Evolutionary conservation across 129 eudicot genomes (phyloP).

Genomic region (Calendula officinalis): DNA sequence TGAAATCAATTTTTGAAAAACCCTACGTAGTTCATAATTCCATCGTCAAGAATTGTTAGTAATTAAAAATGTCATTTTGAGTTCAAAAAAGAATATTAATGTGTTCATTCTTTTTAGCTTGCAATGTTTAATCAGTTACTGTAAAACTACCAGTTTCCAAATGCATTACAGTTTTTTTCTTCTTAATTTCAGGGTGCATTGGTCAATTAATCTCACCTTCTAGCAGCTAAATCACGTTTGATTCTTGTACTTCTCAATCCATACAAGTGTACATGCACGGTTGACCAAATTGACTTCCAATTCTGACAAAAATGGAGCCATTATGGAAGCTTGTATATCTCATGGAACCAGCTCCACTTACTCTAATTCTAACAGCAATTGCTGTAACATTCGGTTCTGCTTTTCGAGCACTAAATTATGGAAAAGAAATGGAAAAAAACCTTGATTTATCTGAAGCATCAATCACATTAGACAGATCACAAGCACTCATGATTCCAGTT

Average conservation of each 20-base stretch:
- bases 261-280: conserved; percentile 15
- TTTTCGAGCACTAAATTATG: conserved; percentile 71
- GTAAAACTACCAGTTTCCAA: background rate
- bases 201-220: conserved; percentile 12
- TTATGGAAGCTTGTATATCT: conserved; percentile 78
- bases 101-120: background rate
- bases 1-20: background rate
- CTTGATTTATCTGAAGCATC: conserved; percentile 86
- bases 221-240: conserved; percentile 14
- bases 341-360: conserved; percentile 86
- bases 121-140: too few species aligned
- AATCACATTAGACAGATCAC: conserved; percentile 86
- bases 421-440: conserved; percentile 93
- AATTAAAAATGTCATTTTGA: background rate
- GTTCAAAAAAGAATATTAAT: too few species aligned
- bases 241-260: conserved; percentile 16
- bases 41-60: conserved; percentile 1
- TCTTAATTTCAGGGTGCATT: conserved; percentile 22
- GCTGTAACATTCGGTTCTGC: conserved; percentile 84
- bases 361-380: conserved; percentile 82
- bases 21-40: background rate
- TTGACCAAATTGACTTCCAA: background rate
- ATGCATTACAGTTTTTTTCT: conserved; percentile 7
- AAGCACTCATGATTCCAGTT: conserved; percentile 92
- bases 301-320: conserved; percentile 58